Evolutionary conservation across 2,329 filamentous ascomycete species (phyloP).

Genomic region (Talaromyces sp.): DNA sequence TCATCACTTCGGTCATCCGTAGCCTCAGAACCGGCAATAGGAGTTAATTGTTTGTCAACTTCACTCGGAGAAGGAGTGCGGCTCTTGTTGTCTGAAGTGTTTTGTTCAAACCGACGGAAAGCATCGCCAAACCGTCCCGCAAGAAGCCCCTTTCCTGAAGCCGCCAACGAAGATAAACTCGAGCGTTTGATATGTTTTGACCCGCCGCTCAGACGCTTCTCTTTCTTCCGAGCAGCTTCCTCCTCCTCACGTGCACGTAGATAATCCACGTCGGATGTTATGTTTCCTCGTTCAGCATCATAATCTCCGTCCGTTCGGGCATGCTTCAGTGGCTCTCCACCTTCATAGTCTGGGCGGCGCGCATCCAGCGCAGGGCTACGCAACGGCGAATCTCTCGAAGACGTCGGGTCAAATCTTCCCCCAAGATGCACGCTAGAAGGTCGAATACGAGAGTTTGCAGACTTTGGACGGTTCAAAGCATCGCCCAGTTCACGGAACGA

Average conservation of each 20-base stretch:
- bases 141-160: slow-evolving; percentile 77
- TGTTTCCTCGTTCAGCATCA: slow-evolving; percentile 51
- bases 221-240: slow-evolving; percentile 57
- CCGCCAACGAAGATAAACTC: slow-evolving; percentile 66
- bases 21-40: slow-evolving; percentile 73
- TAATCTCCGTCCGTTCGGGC: slow-evolving; percentile 38
- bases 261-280: slow-evolving; percentile 79
- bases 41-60: slow-evolving; percentile 55
- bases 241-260: slow-evolving; percentile 71
- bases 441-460: slow-evolving; percentile 65
- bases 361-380: slow-evolving; percentile 45
- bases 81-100: slow-evolving; percentile 37
- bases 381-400: slow-evolving; percentile 70
- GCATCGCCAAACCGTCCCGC: slow-evolving; percentile 88
- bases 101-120: slow-evolving; percentile 83
- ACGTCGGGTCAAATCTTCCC: slow-evolving; percentile 70
- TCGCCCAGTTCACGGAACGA: slow-evolving; percentile 61
- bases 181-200: slow-evolving; percentile 67
- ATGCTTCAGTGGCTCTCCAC: slow-evolving; percentile 34
- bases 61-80: slow-evolving; percentile 45
- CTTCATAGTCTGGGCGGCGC: slow-evolving; percentile 36
- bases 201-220: slow-evolving; percentile 53
- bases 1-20: slow-evolving; percentile 68
- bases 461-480: slow-evolving; percentile 58
- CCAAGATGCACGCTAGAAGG: slow-evolving; percentile 82